Evolutionary conservation across 2,329 filamentous ascomycete species (phyloP), one percentile per base, ranked within the genome.

Genomic region (Aureobasidium sp.): DNA sequence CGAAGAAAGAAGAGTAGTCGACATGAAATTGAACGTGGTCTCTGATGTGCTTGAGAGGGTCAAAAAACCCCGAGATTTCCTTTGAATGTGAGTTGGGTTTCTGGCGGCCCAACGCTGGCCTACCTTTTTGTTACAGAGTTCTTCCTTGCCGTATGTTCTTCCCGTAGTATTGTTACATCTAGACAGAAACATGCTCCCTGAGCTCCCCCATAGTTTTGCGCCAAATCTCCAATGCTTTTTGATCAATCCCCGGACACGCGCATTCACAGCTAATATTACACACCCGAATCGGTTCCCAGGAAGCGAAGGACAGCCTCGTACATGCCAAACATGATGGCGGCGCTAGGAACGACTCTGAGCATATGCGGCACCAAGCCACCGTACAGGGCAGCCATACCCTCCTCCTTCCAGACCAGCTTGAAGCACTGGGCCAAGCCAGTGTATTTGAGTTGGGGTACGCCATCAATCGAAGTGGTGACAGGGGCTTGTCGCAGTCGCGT

Each of bases 281-380:
- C 70, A 60, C 75, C 74, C 62, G 76, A 75, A 53, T 71, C 76
- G 64, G 77, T 75, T 3, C 78, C 78, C 44, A 81, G 65, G 14
- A 76, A 69, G 68, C 76, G 77, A 61, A 81, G 67, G n/a, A 80
- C 76, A n/a, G 72, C 75, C 66, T 81, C 79, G 61, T 80, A 96
- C 79, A 94, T 94, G 75, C 91, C 91, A 74, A 97, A 96, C 89
- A 96, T 97, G 73, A 97, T 96, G 67, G 90, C 91, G 8, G 93
- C 91, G 68, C 89, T 94, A 1, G 93, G 93, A 6, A 97, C 92
- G 7, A 92, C 92, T 64, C 92, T 83, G 75, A 97, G 84, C 69
- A 97, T 84, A 72, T 97, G 93, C 50, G 93, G 91, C 15, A 92
- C 95, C 70, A 97, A 80, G 19, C 92, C 92, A 61, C 93, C 92